A percentile compares a stretch with the other conserved stretches of the same genome.
Evolutionary conservation across 768 basidiomycete species (phyloP).

Genomic region (Boletus barrowsii): DNA sequence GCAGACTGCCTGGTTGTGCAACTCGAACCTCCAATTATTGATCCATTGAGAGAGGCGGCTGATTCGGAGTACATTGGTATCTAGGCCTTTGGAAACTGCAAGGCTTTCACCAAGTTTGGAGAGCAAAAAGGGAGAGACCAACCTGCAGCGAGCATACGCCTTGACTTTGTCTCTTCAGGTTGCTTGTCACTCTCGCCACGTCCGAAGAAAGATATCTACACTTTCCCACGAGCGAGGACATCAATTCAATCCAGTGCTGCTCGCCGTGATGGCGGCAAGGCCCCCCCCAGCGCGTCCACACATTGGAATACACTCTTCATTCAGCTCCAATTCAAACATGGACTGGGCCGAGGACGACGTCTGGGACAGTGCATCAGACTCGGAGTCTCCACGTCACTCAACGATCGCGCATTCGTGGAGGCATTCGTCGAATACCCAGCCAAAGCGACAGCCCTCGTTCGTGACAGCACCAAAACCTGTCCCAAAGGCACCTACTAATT

Average conservation of each 20-base stretch:
- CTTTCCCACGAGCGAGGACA: conserved; percentile 8
- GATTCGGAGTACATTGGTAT: conserved; percentile 9
- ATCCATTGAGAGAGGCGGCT: conserved; percentile 23
- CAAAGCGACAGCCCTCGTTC: conserved; percentile 29
- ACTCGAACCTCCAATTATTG: conserved; percentile 19
- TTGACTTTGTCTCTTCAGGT: conserved; percentile 24
- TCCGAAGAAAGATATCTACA: neutral
- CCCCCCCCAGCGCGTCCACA: conserved; percentile 75
- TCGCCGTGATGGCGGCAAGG: conserved; percentile 46
- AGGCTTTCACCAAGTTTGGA: conserved; percentile 22
- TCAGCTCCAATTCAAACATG: conserved; percentile 43
- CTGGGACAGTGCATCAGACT: conserved; percentile 83
- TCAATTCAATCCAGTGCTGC: neutral
- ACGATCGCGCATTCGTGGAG: conserved; percentile 47
- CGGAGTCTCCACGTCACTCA: conserved; percentile 62
- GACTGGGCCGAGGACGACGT: conserved; percentile 87
- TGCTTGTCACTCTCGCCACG: no score
- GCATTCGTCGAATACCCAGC: conserved; percentile 25
- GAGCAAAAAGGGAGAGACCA: neutral
- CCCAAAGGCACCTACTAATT: conserved; percentile 43
- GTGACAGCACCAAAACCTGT: conserved; percentile 53
- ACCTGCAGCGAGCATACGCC: conserved; percentile 23
- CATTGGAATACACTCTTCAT: conserved; percentile 55
- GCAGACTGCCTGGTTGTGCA: conserved; percentile 21
- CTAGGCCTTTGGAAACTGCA: conserved; percentile 6